Conservation (phyloP, 2,329 filamentous ascomycete genomes). For the Monosporascus sp. region DNA sequence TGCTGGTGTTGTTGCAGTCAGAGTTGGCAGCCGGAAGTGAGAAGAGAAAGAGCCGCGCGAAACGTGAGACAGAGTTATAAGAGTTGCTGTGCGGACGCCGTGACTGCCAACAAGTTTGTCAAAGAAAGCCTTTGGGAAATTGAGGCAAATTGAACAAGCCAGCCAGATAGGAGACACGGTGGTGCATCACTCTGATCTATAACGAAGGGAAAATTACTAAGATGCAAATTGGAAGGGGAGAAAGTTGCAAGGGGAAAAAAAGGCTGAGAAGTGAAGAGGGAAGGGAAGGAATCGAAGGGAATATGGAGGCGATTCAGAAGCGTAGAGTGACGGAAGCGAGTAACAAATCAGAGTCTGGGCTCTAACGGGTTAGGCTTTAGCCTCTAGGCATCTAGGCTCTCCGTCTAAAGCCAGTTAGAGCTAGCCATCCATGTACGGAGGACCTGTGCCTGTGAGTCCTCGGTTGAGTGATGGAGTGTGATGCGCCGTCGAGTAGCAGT, state of each 20-base stretch:
- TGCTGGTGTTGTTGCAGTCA: not conserved
- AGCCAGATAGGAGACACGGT: slow-evolving; percentile 22
- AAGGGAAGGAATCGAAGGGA: slow-evolving; percentile 30
- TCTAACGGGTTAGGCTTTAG: not conserved
- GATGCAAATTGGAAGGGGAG: slow-evolving; percentile 17
- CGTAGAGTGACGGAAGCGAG: not conserved
- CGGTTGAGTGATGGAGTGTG: too few relatives aligned
- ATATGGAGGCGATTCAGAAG: slow-evolving; percentile 11
- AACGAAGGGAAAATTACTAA: slow-evolving; percentile 18
- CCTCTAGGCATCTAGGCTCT: not conserved
- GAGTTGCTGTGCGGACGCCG: too few relatives aligned
- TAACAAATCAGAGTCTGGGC: not conserved
- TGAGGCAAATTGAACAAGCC: slow-evolving; percentile 4
- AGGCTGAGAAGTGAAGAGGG: slow-evolving; percentile 28
- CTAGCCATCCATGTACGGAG: too few relatives aligned
- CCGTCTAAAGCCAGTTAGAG: not conserved
- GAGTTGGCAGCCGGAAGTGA: not conserved
- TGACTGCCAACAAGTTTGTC: slow-evolving; percentile 1
- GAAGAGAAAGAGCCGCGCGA: not conserved
- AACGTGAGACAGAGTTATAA: too few relatives aligned
- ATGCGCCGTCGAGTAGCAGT: too few relatives aligned
- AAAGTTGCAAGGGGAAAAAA: slow-evolving; percentile 27
- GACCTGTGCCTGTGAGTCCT: too few relatives aligned
- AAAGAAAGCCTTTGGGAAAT: not conserved
- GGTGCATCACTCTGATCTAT: slow-evolving; percentile 24